These are phyloP conservation scores for Rhizopogon vulgaris DNA, from an alignment of 768 basidiomycete genomes.

Conservation along the genomic window DNA sequence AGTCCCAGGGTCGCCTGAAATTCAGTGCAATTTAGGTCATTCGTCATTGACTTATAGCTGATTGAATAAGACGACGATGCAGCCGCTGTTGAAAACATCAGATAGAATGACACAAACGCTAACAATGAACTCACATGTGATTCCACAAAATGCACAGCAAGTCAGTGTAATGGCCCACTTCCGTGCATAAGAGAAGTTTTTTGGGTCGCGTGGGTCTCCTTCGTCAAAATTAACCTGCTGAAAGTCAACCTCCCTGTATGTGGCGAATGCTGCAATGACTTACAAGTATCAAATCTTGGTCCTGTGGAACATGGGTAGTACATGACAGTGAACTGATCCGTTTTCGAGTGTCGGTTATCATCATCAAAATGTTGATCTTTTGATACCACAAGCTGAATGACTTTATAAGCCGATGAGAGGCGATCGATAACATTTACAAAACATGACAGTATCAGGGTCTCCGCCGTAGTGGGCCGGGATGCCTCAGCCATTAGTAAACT, in stretches of 20 bases:
- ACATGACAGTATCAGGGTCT: background rate
- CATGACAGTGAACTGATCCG: background rate
- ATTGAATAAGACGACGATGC: conserved; percentile 42
- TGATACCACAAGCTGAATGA: background rate
- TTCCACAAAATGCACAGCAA: conserved; percentile 14
- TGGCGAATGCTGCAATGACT: background rate
- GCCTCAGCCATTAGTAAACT: background rate
- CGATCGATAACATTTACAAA: background rate
- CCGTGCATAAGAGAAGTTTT: conserved; percentile 23
- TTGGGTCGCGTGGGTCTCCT: conserved; percentile 29
- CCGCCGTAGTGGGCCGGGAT: background rate
- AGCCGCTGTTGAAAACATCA: conserved; percentile 30
- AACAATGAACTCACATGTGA: conserved; percentile 6
- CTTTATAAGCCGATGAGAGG: background rate
- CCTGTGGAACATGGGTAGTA: background rate
- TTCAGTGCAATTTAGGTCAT: conserved; percentile 32
- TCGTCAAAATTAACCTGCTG: conserved; percentile 28
- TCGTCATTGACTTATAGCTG: conserved; percentile 49
- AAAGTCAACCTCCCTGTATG: background rate
- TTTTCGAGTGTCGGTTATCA: background rate
- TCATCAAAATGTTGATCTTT: background rate
- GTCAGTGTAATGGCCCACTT: conserved; percentile 30
- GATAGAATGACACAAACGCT: background rate
- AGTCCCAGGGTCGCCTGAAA: conserved; percentile 40
- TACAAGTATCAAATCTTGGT: conserved; percentile 14